Conservation (phyloP, 179 eudicot species). For the Drosera spatulata region DNA sequence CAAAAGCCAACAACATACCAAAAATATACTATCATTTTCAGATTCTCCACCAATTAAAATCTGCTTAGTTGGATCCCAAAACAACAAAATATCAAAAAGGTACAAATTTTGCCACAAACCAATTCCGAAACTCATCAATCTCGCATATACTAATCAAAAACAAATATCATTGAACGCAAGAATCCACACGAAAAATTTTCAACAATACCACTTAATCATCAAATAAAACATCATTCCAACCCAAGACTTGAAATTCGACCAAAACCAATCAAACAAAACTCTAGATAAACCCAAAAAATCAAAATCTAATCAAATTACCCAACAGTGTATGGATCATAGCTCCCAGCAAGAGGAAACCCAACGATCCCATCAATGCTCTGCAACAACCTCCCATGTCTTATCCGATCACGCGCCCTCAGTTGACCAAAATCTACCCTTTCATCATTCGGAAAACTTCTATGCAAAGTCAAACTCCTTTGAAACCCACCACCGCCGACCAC, state of each 20-base stretch:
- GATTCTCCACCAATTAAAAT: too few species aligned
- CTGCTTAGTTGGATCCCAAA: too few species aligned
- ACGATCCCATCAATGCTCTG: constrained; percentile 58
- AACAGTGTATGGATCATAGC: constrained; percentile 73
- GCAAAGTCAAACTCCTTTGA: constrained; percentile 44
- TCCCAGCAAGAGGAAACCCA: constrained; percentile 76
- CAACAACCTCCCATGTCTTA: constrained; percentile 61
- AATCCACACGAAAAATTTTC: background rate
- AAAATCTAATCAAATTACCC: constrained; percentile 42
- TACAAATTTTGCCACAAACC: too few species aligned
- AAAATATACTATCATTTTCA: too few species aligned
- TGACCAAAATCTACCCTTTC: constrained; percentile 60
- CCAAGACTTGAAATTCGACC: background rate
- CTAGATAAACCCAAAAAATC: background rate
- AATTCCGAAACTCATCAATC: too few species aligned
- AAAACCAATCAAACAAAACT: background rate
- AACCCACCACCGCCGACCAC: constrained; percentile 23
- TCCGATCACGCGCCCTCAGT: constrained; percentile 66
- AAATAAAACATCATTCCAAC: background rate
- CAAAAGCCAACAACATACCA: too few species aligned
- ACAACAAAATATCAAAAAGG: too few species aligned
- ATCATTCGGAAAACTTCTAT: constrained; percentile 60
- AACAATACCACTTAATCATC: background rate
- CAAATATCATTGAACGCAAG: too few species aligned
- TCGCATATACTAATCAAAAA: too few species aligned